Percentiles rank a stretch among this genome's conserved stretches.
These are phyloP conservation scores for Amanita fuliginea DNA, from an alignment of 768 basidiomycete genomes.

Conservation along the genomic window DNA sequence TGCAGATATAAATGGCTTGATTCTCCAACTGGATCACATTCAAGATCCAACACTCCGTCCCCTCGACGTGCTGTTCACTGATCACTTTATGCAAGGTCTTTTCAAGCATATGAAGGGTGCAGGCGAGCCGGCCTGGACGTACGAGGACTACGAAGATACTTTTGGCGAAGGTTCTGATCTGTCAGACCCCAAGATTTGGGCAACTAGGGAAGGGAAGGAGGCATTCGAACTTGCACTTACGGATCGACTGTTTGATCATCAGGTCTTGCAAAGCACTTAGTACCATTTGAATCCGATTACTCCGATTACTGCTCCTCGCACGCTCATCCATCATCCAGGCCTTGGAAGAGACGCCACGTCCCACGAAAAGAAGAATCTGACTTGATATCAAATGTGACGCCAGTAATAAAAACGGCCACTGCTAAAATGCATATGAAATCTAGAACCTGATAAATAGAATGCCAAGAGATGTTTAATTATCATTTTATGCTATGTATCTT, in stretches of 20 bases:
- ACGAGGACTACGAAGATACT: conserved; percentile 12
- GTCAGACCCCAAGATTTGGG: conserved; percentile 13
- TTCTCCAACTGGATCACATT: conserved; percentile 17
- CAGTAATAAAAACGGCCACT: not conserved
- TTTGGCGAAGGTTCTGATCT: conserved; percentile 10
- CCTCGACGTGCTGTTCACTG: conserved; percentile 19
- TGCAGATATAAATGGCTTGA: conserved; percentile 15
- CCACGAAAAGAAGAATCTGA: not conserved
- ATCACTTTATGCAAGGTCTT: conserved; percentile 22
- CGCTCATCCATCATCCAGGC: no score
- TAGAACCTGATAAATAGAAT: no score
- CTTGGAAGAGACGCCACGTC: no score
- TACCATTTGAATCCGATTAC: no score
- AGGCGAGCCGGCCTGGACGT: conserved; percentile 17
- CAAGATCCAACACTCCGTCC: conserved; percentile 17
- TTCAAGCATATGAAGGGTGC: conserved; percentile 22
- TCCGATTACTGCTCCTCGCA: no score
- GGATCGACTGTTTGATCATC: conserved; percentile 3
- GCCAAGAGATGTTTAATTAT: no score
- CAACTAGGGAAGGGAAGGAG: conserved; percentile 1
- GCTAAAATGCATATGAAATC: not conserved
- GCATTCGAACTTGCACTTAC: not conserved
- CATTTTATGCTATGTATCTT: no score
- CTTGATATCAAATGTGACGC: not conserved
- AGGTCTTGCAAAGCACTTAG: not conserved